These are phyloP conservation scores for Saccharomycopsis amapae DNA, from an alignment of 805 yeast genomes.

Conservation along the genomic window DNA sequence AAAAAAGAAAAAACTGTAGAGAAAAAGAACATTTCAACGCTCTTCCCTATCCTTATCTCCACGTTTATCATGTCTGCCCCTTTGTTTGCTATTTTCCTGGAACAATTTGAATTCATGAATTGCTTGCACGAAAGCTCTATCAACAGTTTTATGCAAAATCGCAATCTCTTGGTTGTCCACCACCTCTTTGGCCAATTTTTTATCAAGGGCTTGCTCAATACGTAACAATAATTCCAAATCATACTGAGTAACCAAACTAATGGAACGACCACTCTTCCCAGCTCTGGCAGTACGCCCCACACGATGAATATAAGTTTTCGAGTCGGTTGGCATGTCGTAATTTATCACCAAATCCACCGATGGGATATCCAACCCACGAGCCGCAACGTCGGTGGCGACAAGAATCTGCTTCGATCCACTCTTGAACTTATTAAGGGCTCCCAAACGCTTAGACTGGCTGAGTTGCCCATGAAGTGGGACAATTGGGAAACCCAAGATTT, in stretches of 20 bases:
- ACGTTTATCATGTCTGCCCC: neutral
- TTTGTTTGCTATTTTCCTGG: conserved; percentile 24
- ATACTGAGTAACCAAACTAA: conserved; percentile 88
- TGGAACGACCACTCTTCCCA: conserved; percentile 80
- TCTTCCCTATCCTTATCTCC: neutral
- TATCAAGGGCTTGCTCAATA: conserved; percentile 80
- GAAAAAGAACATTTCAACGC: too few species aligned
- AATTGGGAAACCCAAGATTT: conserved; percentile 78
- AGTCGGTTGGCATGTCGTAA: conserved; percentile 77
- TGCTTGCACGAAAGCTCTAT: conserved; percentile 86
- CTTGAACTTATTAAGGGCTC: conserved; percentile 73
- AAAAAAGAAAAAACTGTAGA: too few species aligned
- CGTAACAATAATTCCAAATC: conserved; percentile 83
- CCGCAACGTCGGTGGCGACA: conserved; percentile 85
- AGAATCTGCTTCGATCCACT: conserved; percentile 61
- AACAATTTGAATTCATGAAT: conserved; percentile 36
- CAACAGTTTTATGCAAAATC: conserved; percentile 79
- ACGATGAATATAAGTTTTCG: conserved; percentile 77
- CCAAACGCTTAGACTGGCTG: conserved; percentile 76
- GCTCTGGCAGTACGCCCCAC: conserved; percentile 97
- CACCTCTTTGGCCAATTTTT: conserved; percentile 76
- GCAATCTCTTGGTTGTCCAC: conserved; percentile 65
- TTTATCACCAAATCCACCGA: conserved; percentile 70
- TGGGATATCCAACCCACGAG: conserved; percentile 83
- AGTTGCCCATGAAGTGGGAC: conserved; percentile 93